Evolutionary conservation across 768 basidiomycete species (phyloP), one percentile per base, ranked within the genome.

Genomic region (Sporobolomyces roseus): DNA sequence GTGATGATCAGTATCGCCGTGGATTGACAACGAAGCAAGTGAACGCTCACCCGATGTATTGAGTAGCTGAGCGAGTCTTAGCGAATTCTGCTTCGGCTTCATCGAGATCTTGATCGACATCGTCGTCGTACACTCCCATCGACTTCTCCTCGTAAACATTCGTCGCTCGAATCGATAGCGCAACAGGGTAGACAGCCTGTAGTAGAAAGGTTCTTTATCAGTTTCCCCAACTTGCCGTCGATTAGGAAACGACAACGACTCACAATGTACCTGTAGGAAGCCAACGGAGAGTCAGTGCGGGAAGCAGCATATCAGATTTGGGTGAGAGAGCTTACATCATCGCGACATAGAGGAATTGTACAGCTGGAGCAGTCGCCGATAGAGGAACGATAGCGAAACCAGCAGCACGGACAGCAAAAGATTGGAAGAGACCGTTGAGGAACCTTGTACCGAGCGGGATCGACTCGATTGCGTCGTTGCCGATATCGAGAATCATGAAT

Each of bases 401-500:
- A 0, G 92, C 87, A 3, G 92, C 87, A 63, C 94, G 86, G 23
- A 96, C 93, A 19, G 82, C 81, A 12, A 84, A 79, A 46, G 14
- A 46, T 46, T 46, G 6, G 45, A 46, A 41, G 17, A 41, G 38
- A 7, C 90, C 93, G 43, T 85, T 85, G 49, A 86, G 78, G 70
- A 94, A 81, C 41, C 92, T 82, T 0, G 85, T 82, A 3, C 88
- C 87, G 3, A 87, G 66, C 0, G 93, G 88, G 49, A 98, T 86
- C 0, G 80, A 78, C 29, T 84, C 83, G 50, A 93, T 85, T 6
- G 80, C 83, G 5, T 85, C 80, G 65, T 86, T 92, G 9, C 90
- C 88, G 46, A 97, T 86, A 75, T 97, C 92, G 41, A 96, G 81
- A 7, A 96, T 83, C 75, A 96, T 79, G 81, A 97, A 94, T 78